A percentile compares a stretch with the other conserved stretches of the same genome.
Conservation (phyloP, 2,329 filamentous ascomycete genomes). For the Beauveria caledonica region DNA sequence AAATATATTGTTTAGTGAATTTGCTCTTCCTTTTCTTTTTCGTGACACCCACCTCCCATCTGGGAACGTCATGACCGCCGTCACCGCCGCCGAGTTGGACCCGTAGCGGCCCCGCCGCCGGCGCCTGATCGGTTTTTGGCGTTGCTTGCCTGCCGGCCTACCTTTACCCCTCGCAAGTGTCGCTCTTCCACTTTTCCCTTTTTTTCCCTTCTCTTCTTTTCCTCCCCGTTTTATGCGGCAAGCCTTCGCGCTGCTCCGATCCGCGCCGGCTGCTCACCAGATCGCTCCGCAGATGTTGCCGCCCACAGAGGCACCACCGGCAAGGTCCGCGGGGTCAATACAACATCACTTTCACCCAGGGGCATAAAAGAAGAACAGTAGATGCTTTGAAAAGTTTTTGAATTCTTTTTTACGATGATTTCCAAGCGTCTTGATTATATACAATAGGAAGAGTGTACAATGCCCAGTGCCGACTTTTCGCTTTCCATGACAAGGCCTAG, state of each 20-base stretch:
- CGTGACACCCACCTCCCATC: neutral
- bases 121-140: slow-evolving; percentile 55
- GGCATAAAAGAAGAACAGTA: neutral
- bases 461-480: neutral
- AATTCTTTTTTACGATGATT: neutral
- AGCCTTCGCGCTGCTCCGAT: no score
- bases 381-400: neutral
- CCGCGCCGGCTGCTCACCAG: neutral
- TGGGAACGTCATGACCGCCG: neutral
- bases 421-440: neutral
- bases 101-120: neutral
- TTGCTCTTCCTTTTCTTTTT: neutral
- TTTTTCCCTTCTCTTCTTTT: neutral
- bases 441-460: neutral
- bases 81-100: neutral
- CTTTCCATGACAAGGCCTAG: neutral
- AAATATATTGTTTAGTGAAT: neutral
- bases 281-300: slow-evolving; percentile 52
- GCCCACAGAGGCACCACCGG: slow-evolving; percentile 45
- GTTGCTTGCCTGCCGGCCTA: slow-evolving; percentile 41
- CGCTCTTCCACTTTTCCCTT: neutral
- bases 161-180: slow-evolving; percentile 34
- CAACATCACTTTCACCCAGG: neutral
- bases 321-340: slow-evolving; percentile 30
- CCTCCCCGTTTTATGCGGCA: no score